Conservation (phyloP, 306 rosid genomes). For the Pueraria montana region DNA sequence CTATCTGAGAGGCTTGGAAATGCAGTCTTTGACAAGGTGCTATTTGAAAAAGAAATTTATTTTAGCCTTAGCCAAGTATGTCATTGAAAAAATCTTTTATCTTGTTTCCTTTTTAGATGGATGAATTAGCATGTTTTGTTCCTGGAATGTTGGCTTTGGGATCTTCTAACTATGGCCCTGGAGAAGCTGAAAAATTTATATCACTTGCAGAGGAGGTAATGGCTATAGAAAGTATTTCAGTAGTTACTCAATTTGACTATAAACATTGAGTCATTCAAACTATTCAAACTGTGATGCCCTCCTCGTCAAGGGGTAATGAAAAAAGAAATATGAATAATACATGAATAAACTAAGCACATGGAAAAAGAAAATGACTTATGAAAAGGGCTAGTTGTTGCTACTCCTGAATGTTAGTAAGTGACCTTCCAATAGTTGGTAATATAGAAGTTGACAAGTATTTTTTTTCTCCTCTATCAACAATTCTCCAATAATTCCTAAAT, state of each 20-base stretch:
- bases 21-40: constrained; percentile 62
- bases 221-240: constrained; percentile 16
- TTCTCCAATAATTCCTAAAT: too few species aligned
- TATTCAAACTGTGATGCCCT: neutral
- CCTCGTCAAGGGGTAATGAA: neutral
- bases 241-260: constrained; percentile 30
- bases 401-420: constrained; percentile 2
- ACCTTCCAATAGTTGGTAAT: too few species aligned
- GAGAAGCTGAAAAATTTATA: constrained; percentile 57
- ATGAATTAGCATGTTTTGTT: constrained; percentile 82
- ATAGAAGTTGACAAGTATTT: too few species aligned
- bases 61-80: constrained; percentile 8
- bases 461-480: too few species aligned
- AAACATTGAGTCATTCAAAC: constrained; percentile 11
- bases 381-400: neutral
- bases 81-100: constrained; percentile 25
- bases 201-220: constrained; percentile 78
- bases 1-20: constrained; percentile 63
- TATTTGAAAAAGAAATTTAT: constrained; percentile 36
- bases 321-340: neutral
- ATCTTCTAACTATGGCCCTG: constrained; percentile 59
- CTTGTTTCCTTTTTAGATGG: constrained; percentile 62
- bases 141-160: constrained; percentile 80
- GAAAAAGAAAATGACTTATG: constrained; percentile 11
- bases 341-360: constrained; percentile 5